Base-by-base conservation (phyloP, 2,329 filamentous ascomycete genomes). In the Penicillium thymicola region DNA sequence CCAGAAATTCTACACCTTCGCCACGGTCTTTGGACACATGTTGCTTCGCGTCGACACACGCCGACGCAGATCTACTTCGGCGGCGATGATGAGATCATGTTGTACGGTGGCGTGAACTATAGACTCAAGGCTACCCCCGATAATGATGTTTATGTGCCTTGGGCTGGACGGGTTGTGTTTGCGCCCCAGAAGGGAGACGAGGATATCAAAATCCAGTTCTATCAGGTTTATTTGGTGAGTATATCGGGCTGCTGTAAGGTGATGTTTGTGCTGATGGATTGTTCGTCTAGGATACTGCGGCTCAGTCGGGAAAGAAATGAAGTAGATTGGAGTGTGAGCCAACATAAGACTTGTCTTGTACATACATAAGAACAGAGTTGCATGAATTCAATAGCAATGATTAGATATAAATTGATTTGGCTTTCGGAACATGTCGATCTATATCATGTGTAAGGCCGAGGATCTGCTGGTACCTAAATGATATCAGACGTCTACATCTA, bases 161-260 rank as follows among this genome's bases (percentile, higher is more conserved):
- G 72, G 72, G 70, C 71, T 28, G 72, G 68, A 43, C 59, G 72
- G 40, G 72, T 70, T 18, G 71, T 71, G 14, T 75, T 75, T 63
- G 69, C 61, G 27, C 59, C 60, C 3, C 50, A 55, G 23, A 55
- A 60, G 51, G 62, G 62, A 21, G 60, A 58, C 1, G 64, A 61
- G 41, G 64, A 45, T 41, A 51, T 70, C 18, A 74, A 67, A 62
- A 75, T 75, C 72, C 66, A 55, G 59, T 75, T 73, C 59, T 75
- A 75, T 67, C 72, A 75, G 61, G 72, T 75, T 57, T 75, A 75
- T 59, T 59, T 75, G 68, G 72, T 75, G 57, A 25, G 72, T 68
- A 37, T 48, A 21, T 44, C 23, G 36, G 11, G 11, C 37, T 34
- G 36, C 42, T 16, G 14, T 45, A n/a, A 27, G 9, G 9, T 34